Conservation (phyloP, 1,139 yeast genomes). For the Sugiyamaella sp. region DNA sequence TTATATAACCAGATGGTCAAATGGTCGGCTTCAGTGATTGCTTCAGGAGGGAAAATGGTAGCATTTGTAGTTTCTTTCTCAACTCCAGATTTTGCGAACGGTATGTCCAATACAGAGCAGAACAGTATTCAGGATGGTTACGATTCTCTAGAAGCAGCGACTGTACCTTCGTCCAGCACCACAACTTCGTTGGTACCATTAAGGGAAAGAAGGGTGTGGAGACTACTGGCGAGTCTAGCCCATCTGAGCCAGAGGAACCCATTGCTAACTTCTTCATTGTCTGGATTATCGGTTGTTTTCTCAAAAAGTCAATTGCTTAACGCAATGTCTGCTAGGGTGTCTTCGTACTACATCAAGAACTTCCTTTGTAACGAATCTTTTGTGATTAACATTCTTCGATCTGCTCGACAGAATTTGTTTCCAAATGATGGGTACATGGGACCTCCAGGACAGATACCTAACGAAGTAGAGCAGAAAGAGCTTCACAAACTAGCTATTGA, state of each 20-base stretch:
- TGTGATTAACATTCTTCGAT: slow-evolving; percentile 35
- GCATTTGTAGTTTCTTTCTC: slow-evolving; percentile 32
- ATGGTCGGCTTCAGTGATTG: slow-evolving; percentile 24
- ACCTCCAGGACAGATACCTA: slow-evolving; percentile 43
- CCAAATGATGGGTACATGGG: slow-evolving; percentile 49
- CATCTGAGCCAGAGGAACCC: slow-evolving; percentile 35
- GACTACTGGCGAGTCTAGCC: slow-evolving; percentile 33
- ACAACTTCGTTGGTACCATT: slow-evolving; percentile 21
- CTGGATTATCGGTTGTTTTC: slow-evolving; percentile 34
- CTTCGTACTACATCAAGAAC: slow-evolving; percentile 30
- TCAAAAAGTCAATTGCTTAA: slow-evolving; percentile 33
- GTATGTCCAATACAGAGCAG: slow-evolving; percentile 17
- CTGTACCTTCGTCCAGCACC: no score
- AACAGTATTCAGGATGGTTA: no score
- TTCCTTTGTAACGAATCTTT: slow-evolving; percentile 29
- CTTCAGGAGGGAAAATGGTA: slow-evolving; percentile 28
- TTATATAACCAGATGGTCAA: slow-evolving; percentile 25
- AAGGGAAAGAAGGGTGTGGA: slow-evolving; percentile 33
- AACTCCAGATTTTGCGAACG: slow-evolving; percentile 15
- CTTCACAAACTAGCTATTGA: slow-evolving; percentile 24
- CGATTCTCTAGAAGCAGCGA: no score
- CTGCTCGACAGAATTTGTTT: slow-evolving; percentile 43
- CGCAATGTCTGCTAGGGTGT: slow-evolving; percentile 33
- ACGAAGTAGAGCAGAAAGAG: slow-evolving; percentile 33
- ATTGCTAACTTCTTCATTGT: slow-evolving; percentile 37